Evolutionary conservation across 169 alveolate species (phyloP).

Genomic region (Babesia bovis): DNA sequence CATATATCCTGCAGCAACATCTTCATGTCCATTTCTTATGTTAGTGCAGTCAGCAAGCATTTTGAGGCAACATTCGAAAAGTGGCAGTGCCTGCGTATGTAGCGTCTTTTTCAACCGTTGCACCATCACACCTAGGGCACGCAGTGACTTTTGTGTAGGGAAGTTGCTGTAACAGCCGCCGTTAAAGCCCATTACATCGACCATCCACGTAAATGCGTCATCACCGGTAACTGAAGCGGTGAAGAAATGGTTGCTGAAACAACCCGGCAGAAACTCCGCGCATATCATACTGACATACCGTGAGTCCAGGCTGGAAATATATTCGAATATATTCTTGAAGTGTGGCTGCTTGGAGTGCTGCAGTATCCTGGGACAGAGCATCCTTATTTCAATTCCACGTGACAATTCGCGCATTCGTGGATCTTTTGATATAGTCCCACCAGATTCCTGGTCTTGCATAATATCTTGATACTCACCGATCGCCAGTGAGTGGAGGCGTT

Average conservation of each 20-base stretch:
- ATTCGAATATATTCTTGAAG: slow-evolving; percentile 37
- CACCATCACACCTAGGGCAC: slow-evolving; percentile 31
- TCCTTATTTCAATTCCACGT: slow-evolving; percentile 44
- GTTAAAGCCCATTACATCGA: slow-evolving; percentile 15
- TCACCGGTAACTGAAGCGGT: neutral
- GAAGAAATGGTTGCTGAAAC: neutral
- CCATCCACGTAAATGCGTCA: slow-evolving; percentile 16
- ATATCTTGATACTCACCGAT: slow-evolving; percentile 14
- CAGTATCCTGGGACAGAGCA: slow-evolving; percentile 47
- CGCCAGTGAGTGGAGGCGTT: slow-evolving; percentile 38
- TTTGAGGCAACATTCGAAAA: slow-evolving; percentile 21
- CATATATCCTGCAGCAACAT: neutral
- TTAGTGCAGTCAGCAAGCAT: slow-evolving; percentile 1
- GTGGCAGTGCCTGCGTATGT: neutral
- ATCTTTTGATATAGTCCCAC: neutral
- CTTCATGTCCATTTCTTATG: neutral
- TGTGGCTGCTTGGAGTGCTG: slow-evolving; percentile 53
- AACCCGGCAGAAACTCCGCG: slow-evolving; percentile 40
- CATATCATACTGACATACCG: slow-evolving; percentile 30
- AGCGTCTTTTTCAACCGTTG: slow-evolving; percentile 27
- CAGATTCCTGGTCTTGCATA: neutral
- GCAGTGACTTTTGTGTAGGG: slow-evolving; percentile 17
- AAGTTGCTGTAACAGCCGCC: neutral
- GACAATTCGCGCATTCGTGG: slow-evolving; percentile 19
- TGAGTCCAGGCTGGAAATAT: slow-evolving; percentile 22